Evolutionary conservation across 208 protist genomes (phyloP).

Genomic region (Leishmania tarentolae): DNA sequence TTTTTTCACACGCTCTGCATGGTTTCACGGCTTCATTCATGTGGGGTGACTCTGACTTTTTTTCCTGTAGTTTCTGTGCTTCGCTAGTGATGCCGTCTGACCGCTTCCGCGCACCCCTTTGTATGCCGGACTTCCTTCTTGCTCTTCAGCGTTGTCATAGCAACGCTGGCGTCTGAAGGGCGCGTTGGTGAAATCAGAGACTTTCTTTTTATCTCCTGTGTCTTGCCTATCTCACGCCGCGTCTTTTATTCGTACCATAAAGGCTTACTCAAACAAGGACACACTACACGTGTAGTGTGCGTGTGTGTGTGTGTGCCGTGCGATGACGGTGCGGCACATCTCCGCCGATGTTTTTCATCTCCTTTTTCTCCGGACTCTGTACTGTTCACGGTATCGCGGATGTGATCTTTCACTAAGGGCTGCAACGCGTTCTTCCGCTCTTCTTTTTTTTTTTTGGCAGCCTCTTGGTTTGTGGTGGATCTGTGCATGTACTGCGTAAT

Average conservation of each 20-base stretch:
- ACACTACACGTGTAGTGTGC: background rate
- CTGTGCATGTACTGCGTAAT: background rate
- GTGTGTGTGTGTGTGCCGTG: background rate
- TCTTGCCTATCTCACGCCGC: background rate
- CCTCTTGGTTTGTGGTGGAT: slow-evolving; percentile 10
- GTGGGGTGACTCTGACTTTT: background rate
- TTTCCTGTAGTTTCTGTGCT: background rate
- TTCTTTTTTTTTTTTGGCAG: background rate
- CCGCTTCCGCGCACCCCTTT: background rate
- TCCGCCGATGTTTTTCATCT: background rate
- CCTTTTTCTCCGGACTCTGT: background rate
- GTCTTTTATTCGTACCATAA: background rate
- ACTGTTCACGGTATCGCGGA: background rate
- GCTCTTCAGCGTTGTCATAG: background rate
- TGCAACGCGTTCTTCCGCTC: background rate
- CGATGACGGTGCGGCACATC: background rate
- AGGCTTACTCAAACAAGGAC: background rate
- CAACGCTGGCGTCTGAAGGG: background rate
- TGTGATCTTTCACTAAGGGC: background rate
- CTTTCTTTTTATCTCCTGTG: background rate
- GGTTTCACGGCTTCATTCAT: background rate
- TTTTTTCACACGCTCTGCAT: background rate
- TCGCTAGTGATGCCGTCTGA: background rate
- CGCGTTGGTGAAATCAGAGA: background rate
- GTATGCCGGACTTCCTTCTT: background rate